These are phyloP conservation scores for Sanghuangporus sanghuang DNA, from an alignment of 1,284 basidiomycete species.

Conservation along the genomic window DNA sequence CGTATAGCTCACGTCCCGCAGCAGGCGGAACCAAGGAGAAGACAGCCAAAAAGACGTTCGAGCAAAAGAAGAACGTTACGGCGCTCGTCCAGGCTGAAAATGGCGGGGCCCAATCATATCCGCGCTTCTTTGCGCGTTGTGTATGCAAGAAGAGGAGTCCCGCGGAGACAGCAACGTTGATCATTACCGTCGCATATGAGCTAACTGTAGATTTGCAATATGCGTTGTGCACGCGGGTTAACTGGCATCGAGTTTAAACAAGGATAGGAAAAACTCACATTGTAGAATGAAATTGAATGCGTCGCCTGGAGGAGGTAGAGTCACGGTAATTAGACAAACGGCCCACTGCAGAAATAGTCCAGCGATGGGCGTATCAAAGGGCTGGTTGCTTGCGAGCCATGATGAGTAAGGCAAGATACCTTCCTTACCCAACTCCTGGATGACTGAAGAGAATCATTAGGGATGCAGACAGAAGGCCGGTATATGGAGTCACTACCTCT, in stretches of 20 bases:
- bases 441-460: constrained; percentile 34
- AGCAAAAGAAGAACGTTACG: constrained; percentile 50
- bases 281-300: constrained; percentile 47
- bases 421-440: constrained; percentile 66
- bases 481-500: constrained; percentile 36
- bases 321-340: constrained; percentile 44
- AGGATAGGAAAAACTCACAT: not conserved
- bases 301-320: constrained; percentile 56
- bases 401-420: constrained; percentile 57
- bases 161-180: constrained; percentile 55
- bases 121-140: constrained; percentile 21
- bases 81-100: constrained; percentile 47
- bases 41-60: constrained; percentile 57
- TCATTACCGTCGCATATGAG: constrained; percentile 47
- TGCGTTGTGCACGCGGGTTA: too few species aligned
- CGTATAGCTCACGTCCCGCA: constrained; percentile 43
- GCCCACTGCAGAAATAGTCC: constrained; percentile 54
- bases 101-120: constrained; percentile 57
- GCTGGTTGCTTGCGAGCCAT: constrained; percentile 61
- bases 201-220: constrained; percentile 32
- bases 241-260: too few species aligned
- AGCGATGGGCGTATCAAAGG: constrained; percentile 53
- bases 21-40: constrained; percentile 60
- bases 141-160: constrained; percentile 57
- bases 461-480: not conserved